Evolutionary conservation across 1,284 basidiomycete genomes (phyloP).

Genomic region (Thelephora terrestris): DNA sequence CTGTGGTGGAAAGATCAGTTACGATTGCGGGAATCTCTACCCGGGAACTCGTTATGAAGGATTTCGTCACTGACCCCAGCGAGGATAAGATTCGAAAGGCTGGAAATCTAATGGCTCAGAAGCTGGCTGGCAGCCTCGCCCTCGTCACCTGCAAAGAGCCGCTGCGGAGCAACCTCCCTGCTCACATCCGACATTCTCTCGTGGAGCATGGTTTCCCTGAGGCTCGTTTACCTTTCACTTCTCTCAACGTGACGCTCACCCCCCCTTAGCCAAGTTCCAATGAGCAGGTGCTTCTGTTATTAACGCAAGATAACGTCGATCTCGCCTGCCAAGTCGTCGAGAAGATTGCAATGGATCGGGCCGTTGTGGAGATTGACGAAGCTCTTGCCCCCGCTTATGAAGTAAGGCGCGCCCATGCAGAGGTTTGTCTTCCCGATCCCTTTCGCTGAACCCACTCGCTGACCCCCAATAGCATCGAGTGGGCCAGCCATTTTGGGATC

Average conservation of each 20-base stretch:
- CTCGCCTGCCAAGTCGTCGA: conserved; percentile 93
- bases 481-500: conserved; percentile 83
- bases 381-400: conserved; percentile 79
- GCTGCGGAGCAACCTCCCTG: conserved; percentile 86
- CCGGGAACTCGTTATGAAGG: conserved; percentile 90
- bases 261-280: conserved; percentile 41
- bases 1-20: conserved; percentile 97
- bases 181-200: conserved; percentile 76
- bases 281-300: conserved; percentile 64
- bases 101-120: conserved; percentile 95
- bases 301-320: conserved; percentile 92
- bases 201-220: conserved; percentile 84
- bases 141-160: conserved; percentile 99
- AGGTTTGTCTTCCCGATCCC: conserved; percentile 35
- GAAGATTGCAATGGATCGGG: conserved; percentile 96
- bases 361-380: conserved; percentile 92
- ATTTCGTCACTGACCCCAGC: conserved; percentile 91
- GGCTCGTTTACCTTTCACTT: conserved; percentile 27
- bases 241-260: conserved; percentile 3
- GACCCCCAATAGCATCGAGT: conserved; percentile 39
- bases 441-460: background rate
- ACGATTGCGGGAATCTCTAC: conserved; percentile 99
- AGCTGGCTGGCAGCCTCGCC: conserved; percentile 92
- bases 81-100: conserved; percentile 88
- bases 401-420: conserved; percentile 78